These are phyloP conservation scores for Vitis labrusca DNA, from an alignment of 164 flowering plant species.

Conservation along the genomic window DNA sequence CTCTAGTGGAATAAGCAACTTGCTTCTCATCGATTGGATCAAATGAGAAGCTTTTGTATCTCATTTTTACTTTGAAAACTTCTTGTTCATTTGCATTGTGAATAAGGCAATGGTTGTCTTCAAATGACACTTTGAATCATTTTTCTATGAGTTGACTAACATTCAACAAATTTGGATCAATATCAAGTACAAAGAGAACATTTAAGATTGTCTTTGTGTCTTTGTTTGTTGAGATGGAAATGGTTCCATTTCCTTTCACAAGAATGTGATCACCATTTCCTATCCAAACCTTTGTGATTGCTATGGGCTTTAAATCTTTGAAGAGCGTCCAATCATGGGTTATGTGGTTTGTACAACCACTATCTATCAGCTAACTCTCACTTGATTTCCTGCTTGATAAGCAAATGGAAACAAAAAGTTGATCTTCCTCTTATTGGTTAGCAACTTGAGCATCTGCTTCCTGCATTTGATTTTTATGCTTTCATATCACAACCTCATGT, in stretches of 20 bases:
- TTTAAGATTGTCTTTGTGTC: no score
- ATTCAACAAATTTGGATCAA: no score
- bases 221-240: background rate
- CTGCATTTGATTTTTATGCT: background rate
- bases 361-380: slow-evolving; percentile 2
- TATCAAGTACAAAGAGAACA: no score
- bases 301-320: background rate
- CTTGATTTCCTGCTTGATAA: background rate
- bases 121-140: no score
- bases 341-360: slow-evolving; percentile 12
- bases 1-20: background rate
- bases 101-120: no score
- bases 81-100: no score
- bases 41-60: slow-evolving; percentile 15
- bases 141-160: no score
- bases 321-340: slow-evolving; percentile 1
- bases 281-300: background rate
- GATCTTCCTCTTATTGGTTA: slow-evolving; percentile 1
- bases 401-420: background rate
- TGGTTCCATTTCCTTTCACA: slow-evolving; percentile 2
- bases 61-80: background rate
- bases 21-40: slow-evolving; percentile 5
- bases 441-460: slow-evolving; percentile 2
- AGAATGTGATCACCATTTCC: slow-evolving; percentile 2
- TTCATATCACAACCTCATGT: slow-evolving; percentile 4